These are phyloP conservation scores for Daldinia loculata DNA, from an alignment of 495 filamentous ascomycete genomes.

Conservation along the genomic window DNA sequence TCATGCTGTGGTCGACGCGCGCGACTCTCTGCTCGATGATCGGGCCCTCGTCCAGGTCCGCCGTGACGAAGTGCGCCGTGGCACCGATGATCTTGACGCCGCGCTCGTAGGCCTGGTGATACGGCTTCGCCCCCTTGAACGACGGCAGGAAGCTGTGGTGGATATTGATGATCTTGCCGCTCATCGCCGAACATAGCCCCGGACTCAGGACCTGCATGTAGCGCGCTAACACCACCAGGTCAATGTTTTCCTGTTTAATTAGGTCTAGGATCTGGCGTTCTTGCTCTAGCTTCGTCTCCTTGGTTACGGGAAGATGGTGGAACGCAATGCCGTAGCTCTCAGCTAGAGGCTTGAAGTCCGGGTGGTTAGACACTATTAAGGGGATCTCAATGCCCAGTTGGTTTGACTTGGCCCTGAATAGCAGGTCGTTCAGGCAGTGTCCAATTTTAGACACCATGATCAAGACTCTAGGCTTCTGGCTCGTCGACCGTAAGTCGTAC, in stretches of 20 bases:
- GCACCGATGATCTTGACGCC: conserved; percentile 84
- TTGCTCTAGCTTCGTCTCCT: conserved; percentile 73
- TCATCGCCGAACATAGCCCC: conserved; percentile 74
- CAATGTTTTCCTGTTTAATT: conserved; percentile 67
- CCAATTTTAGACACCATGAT: conserved; percentile 87
- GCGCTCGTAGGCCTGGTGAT: conserved; percentile 80
- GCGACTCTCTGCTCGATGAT: conserved; percentile 82
- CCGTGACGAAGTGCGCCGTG: conserved; percentile 79
- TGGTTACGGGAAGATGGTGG: conserved; percentile 74
- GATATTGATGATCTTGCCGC: conserved; percentile 81
- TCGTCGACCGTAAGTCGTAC: conserved; percentile 68
- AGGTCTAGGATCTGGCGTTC: conserved; percentile 72
- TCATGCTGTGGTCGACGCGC: conserved; percentile 73
- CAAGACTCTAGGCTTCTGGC: conserved; percentile 71
- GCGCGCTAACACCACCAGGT: conserved; percentile 78
- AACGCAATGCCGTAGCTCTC: conserved; percentile 76
- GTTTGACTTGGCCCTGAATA: conserved; percentile 71
- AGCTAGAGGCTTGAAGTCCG: conserved; percentile 72
- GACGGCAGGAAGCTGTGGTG: conserved; percentile 81
- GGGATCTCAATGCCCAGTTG: conserved; percentile 74
- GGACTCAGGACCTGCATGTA: conserved; percentile 86
- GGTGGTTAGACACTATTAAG: conserved; percentile 76
- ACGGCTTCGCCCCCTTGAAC: conserved; percentile 83
- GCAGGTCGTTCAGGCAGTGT: conserved; percentile 81
- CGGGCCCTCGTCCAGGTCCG: conserved; percentile 77